phyloP scores from a whole-genome alignment of 1,284 basidiomycete genomes.

The Tilletia caries region DNA sequence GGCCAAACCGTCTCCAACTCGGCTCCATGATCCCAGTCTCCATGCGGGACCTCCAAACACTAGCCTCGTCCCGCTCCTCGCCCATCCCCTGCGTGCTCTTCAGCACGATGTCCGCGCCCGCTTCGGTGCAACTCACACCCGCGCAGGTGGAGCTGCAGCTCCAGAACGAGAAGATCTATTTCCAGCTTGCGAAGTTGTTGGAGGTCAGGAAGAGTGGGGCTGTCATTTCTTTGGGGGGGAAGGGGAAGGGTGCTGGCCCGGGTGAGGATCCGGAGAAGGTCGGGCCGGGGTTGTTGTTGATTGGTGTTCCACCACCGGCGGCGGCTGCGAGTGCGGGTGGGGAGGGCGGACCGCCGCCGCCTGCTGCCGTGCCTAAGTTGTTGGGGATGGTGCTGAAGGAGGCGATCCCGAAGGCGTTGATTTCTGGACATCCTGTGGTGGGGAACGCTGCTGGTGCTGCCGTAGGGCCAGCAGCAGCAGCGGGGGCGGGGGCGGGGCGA shows the following conservation, averaged over 20 bases:
- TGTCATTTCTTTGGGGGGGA: not conserved
- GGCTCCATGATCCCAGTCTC: not conserved
- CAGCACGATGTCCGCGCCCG: not conserved
- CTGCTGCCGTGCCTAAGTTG: not conserved
- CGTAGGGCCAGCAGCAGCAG: not conserved
- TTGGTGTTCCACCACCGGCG: not conserved
- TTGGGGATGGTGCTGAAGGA: not conserved
- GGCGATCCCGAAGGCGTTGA: not conserved
- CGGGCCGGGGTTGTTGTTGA: not conserved
- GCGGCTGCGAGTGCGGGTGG: no score
- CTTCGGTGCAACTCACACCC: not conserved
- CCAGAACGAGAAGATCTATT: constrained; percentile 1
- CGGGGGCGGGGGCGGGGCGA: not conserved
- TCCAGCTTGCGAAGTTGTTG: not conserved
- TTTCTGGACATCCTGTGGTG: not conserved
- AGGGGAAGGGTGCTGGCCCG: not conserved
- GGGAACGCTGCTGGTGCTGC: not conserved
- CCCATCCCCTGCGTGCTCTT: not conserved
- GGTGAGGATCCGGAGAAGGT: not conserved
- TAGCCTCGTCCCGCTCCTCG: not conserved
- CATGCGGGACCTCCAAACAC: not conserved
- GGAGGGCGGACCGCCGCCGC: no score
- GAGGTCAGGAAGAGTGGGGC: not conserved
- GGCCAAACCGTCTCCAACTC: not conserved
- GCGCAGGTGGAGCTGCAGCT: not conserved